Evolutionary conservation across 2,329 filamentous ascomycete species (phyloP), one percentile per base, ranked within the genome.

Genomic region (Hypoxylon sp.): DNA sequence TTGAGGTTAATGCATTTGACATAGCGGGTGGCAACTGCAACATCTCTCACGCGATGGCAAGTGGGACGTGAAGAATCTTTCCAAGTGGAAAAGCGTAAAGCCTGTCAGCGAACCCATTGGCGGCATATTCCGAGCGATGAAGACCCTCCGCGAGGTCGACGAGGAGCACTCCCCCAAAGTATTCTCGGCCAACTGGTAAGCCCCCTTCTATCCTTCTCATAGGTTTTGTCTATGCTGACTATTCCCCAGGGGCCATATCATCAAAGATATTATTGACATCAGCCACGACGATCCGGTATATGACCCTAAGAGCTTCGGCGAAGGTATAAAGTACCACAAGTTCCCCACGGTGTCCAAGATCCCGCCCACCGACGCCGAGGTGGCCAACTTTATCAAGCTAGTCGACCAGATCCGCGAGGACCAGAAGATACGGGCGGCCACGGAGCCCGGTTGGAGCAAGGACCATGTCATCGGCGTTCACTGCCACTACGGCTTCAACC

Each of bases 51-150:
- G 91, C 1, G 92, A 93, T 70, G 94, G 94, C 2, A 98, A 98
- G 80, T 98, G 95, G 95, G 95, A 97, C 74, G 93, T 98, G 70
- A 98, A 98, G 80, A 98, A 98, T 74, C 84, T 97, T 9, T 89
- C 87, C 63, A 98, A 98, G 76, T 98, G 95, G 95, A 87, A 92
- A 77, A 88, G 88, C 16, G 91, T 96, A 0, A 79, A 82, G 1
- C 91, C 93, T 0, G 92, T 97, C 1, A 96, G 92, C 0, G 84
- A 86, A 1, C 89, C 90, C 2, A 96, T 98, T 64, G 92, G 86
- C 0, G 87, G 88, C 12, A 83, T 93, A 3, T 97, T 97, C 76
- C 89, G 92, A 24, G 94, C 93, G 2, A 91, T 97, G 85, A 97
- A 98, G 79, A 98, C 96, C 0, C 85, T 98, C 18, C 88, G 95